A percentile compares a stretch with the other conserved stretches of the same genome.
These are phyloP conservation scores for Monilinia laxa DNA, from an alignment of 2,329 filamentous ascomycete species.

Conservation along the genomic window DNA sequence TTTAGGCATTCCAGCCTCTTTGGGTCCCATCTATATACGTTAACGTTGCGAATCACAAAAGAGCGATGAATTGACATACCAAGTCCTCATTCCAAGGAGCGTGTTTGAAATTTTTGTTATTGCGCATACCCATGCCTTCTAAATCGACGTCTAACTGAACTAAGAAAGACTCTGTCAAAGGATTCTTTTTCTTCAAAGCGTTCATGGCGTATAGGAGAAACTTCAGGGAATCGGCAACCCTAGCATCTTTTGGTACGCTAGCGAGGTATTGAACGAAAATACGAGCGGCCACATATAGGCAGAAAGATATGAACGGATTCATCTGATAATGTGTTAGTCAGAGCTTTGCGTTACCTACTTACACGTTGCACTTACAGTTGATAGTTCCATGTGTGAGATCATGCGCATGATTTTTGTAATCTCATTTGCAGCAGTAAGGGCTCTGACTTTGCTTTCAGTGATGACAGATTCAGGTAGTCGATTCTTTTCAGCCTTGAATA, in stretches of 20 bases:
- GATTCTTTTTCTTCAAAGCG: conserved; percentile 82
- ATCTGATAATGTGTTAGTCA: conserved; percentile 57
- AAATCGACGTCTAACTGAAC: conserved; percentile 92
- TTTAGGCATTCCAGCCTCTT: conserved; percentile 24
- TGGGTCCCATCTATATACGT: conserved; percentile 32
- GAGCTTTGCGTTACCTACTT: background rate
- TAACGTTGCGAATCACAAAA: conserved; percentile 25
- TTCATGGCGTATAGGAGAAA: conserved; percentile 91
- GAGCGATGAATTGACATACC: conserved; percentile 32
- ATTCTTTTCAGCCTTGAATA: conserved; percentile 94
- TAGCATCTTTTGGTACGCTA: conserved; percentile 81
- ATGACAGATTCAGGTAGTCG: conserved; percentile 72
- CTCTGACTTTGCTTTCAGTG: conserved; percentile 87
- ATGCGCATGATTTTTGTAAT: conserved; percentile 95
- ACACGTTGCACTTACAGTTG: conserved; percentile 59
- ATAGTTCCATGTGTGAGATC: conserved; percentile 85
- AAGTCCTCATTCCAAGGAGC: conserved; percentile 45
- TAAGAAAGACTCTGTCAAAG: conserved; percentile 89
- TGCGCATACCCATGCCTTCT: conserved; percentile 65
- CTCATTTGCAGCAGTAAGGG: conserved; percentile 89
- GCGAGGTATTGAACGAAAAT: conserved; percentile 98
- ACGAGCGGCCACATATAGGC: conserved; percentile 89
- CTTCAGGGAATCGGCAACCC: conserved; percentile 75
- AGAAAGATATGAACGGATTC: conserved; percentile 95
- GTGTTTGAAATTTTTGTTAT: conserved; percentile 56